Evolutionary conservation across 495 filamentous ascomycete species (phyloP).

Genomic region (Podospora anserina): DNA sequence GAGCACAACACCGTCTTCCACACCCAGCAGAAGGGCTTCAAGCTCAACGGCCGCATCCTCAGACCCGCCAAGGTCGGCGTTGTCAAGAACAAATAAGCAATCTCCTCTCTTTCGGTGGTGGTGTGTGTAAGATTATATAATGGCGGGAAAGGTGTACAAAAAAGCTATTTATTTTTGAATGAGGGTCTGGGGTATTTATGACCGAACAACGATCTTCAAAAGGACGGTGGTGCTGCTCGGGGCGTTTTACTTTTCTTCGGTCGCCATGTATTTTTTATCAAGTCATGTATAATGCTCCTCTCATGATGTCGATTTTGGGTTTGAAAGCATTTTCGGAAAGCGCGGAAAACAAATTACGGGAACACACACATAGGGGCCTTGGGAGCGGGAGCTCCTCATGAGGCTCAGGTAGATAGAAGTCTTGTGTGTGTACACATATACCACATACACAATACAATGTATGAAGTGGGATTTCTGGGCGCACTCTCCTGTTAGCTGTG

Average conservation of each 20-base stretch:
- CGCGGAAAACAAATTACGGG: slow-evolving; percentile 4
- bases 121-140: background rate
- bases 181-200: slow-evolving; percentile 2
- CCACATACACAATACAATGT: background rate
- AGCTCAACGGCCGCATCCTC: slow-evolving; percentile 82
- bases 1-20: slow-evolving; percentile 88
- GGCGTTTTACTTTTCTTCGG: slow-evolving; percentile 21
- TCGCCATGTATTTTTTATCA: slow-evolving; percentile 22
- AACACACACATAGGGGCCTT: background rate
- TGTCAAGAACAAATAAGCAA: slow-evolving; percentile 57
- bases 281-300: slow-evolving; percentile 50
- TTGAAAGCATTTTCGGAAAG: slow-evolving; percentile 6
- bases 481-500: background rate
- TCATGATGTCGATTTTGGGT: slow-evolving; percentile 40
- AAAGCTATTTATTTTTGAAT: slow-evolving; percentile 7
- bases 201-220: slow-evolving; percentile 1
- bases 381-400: background rate
- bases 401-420: background rate
- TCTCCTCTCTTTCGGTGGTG: background rate
- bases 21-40: slow-evolving; percentile 92
- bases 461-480: background rate
- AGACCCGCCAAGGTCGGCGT: slow-evolving; percentile 95
- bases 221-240: slow-evolving; percentile 9
- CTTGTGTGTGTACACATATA: background rate
- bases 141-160: background rate